phyloP scores from a whole-genome alignment of 2,329 filamentous ascomycete species.

The Nannizzia gypsea region DNA sequence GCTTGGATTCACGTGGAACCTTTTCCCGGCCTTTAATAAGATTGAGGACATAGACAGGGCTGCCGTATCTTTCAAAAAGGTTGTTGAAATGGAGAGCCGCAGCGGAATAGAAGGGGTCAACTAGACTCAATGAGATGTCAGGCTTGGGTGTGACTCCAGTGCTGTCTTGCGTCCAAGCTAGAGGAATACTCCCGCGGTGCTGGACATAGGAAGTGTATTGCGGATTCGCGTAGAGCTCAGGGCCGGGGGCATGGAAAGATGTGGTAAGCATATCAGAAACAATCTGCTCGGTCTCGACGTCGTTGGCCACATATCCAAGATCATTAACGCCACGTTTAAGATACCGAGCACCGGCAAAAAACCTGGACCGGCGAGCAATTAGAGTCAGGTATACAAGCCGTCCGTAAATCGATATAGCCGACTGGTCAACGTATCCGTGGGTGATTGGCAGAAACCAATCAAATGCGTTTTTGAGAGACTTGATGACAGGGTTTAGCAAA shows the following conservation, averaged over 20 bases:
- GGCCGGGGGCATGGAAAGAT: slow-evolving; percentile 86
- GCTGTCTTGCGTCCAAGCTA: slow-evolving; percentile 96
- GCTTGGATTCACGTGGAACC: slow-evolving; percentile 79
- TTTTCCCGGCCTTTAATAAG: slow-evolving; percentile 81
- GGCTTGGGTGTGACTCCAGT: slow-evolving; percentile 93
- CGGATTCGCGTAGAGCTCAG: slow-evolving; percentile 72
- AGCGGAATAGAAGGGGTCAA: slow-evolving; percentile 89
- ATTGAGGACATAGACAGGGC: slow-evolving; percentile 83
- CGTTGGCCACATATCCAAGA: slow-evolving; percentile 88
- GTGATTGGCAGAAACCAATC: slow-evolving; percentile 96
- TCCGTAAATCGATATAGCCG: slow-evolving; percentile 73
- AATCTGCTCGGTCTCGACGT: slow-evolving; percentile 97
- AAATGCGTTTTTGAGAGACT: slow-evolving; percentile 63
- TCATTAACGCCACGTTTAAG: slow-evolving; percentile 93
- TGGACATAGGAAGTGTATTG: slow-evolving; percentile 95
- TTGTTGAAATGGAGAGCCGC: slow-evolving; percentile 93
- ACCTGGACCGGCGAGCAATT: slow-evolving; percentile 80
- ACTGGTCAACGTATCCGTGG: slow-evolving; percentile 91
- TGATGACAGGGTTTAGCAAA: slow-evolving; percentile 62
- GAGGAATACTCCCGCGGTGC: slow-evolving; percentile 87
- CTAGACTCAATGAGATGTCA: slow-evolving; percentile 86
- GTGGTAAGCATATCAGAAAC: slow-evolving; percentile 90
- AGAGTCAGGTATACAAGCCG: slow-evolving; percentile 83
- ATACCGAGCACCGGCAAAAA: slow-evolving; percentile 89
- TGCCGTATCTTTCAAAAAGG: slow-evolving; percentile 83